These are phyloP conservation scores for Zoysia japonica DNA, from an alignment of 176 grass and related monocot species.

Conservation along the genomic window DNA sequence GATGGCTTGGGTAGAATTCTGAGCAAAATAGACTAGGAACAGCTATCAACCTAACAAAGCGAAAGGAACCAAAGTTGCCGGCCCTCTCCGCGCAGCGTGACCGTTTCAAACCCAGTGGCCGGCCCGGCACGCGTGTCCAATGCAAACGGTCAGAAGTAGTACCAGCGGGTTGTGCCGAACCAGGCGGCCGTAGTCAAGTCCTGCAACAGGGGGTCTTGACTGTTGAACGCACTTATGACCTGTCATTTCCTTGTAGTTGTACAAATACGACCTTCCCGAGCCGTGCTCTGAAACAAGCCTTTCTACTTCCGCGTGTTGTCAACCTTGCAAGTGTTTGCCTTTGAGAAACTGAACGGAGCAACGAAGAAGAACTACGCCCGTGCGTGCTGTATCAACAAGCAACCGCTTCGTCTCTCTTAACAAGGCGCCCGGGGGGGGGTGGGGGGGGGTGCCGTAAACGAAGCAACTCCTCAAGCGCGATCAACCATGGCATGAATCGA, in stretches of 20 bases:
- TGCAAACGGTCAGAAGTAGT: neutral
- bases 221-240: constrained; percentile 9
- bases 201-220: neutral
- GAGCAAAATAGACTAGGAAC: neutral
- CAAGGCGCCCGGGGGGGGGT: no score
- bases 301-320: neutral
- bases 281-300: neutral
- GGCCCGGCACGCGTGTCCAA: neutral
- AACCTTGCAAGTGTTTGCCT: no score
- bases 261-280: neutral
- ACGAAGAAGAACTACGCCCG: neutral
- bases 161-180: neutral
- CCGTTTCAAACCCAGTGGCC: constrained; percentile 20
- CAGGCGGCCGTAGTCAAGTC: constrained; percentile 15
- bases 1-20: no score
- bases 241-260: neutral
- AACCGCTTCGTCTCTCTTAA: neutral
- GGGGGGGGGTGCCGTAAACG: no score
- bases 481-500: no score
- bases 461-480: no score
- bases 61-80: constrained; percentile 10
- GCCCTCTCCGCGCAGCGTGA: neutral
- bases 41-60: neutral
- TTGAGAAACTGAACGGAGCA: neutral
- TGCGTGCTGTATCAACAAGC: neutral